These are phyloP conservation scores for Blumeriella jaapii DNA, from an alignment of 2,329 filamentous ascomycete species.

Conservation along the genomic window DNA sequence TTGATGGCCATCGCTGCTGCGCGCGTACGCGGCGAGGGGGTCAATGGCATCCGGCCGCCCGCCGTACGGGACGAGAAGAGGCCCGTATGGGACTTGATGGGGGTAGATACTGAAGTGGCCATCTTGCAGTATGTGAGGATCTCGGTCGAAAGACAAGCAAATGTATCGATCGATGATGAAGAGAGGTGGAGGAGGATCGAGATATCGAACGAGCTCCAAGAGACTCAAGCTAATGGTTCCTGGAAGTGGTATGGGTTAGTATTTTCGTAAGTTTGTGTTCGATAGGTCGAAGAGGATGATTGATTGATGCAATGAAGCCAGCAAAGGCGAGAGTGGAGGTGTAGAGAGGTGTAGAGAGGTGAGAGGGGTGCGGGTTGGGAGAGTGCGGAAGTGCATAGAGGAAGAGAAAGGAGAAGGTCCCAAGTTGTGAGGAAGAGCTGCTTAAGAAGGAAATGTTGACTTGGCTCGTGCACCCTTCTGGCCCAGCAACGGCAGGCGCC, in stretches of 20 bases:
- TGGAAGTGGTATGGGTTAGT: conserved; percentile 37
- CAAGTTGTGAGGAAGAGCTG: conserved; percentile 9
- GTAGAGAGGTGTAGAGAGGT: conserved; percentile 20
- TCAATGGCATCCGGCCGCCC: conserved; percentile 88
- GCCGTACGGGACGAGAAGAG: conserved; percentile 88
- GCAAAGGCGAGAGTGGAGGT: conserved; percentile 31
- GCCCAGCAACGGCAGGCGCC: too few relatives aligned
- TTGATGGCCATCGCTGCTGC: conserved; percentile 40
- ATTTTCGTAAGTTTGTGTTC: conserved; percentile 34
- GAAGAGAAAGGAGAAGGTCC: conserved; percentile 20
- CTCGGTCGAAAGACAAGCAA: conserved; percentile 37
- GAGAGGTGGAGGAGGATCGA: conserved; percentile 24
- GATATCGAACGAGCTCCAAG: conserved; percentile 43
- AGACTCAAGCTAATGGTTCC: conserved; percentile 49
- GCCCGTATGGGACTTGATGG: conserved; percentile 87
- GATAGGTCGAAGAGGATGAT: conserved; percentile 39
- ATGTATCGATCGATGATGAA: conserved; percentile 36
- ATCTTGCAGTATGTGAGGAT: conserved; percentile 44
- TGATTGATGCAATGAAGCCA: too few relatives aligned
- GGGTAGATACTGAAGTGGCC: conserved; percentile 81
- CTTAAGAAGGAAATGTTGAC: conserved; percentile 3
- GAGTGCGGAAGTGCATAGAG: conserved; percentile 23
- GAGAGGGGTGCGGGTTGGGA: conserved; percentile 20
- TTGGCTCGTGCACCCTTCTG: conserved; percentile 2
- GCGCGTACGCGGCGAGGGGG: conserved; percentile 70